Conservation (phyloP, 78 protist genomes). For the Tieghemostelium lacteum region DNA sequence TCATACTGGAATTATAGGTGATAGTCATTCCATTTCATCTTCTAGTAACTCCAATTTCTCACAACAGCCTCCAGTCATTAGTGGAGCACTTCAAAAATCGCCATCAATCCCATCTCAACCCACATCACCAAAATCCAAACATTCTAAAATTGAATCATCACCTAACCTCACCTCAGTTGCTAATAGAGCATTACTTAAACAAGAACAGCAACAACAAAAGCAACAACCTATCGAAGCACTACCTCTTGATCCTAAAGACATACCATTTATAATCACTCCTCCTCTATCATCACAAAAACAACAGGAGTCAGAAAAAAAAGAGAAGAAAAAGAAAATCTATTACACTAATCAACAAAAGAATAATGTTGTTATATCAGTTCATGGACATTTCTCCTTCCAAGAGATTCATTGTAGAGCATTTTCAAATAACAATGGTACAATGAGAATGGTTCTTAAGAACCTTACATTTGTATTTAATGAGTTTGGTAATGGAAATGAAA, state of each 20-base stretch:
- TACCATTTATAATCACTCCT: no score
- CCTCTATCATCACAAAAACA: not conserved
- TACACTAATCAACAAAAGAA: not conserved
- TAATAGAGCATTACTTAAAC: not conserved
- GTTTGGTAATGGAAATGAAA: constrained; percentile 33
- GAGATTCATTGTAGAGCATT: constrained; percentile 64
- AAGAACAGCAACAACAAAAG: constrained; percentile 5
- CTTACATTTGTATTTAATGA: constrained; percentile 71
- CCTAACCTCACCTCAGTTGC: constrained; percentile 5
- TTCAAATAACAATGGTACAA: constrained; percentile 43
- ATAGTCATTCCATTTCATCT: not conserved
- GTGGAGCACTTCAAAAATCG: not conserved
- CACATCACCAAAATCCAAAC: not conserved
- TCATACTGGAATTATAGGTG: not conserved
- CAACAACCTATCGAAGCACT: not conserved
- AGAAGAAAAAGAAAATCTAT: not conserved
- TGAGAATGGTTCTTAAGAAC: constrained; percentile 60
- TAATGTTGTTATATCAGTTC: constrained; percentile 30
- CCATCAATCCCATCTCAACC: not conserved
- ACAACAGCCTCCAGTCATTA: constrained; percentile 2
- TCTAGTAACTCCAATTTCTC: not conserved
- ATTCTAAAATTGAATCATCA: constrained; percentile 13
- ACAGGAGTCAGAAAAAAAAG: not conserved
- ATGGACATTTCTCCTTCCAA: constrained; percentile 79
- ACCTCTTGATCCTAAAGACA: not conserved